Base-by-base conservation (phyloP, 2,329 filamentous ascomycete species). In the Xylariaceae sp. region DNA sequence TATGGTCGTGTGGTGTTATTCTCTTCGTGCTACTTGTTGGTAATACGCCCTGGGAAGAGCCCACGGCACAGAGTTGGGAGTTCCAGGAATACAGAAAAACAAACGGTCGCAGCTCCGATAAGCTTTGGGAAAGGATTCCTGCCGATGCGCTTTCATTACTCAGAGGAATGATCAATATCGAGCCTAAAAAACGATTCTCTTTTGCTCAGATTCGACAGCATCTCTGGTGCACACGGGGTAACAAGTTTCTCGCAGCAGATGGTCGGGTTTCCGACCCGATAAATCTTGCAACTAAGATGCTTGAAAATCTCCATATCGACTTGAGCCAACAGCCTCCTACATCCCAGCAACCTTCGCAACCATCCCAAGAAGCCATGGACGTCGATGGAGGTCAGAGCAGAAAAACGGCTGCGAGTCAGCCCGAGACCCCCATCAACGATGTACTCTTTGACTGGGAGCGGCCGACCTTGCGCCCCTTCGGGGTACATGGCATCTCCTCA, bases 1-100 rank as follows among this genome's bases (percentile, higher is more conserved):
- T 99, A 53, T 99, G 95, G 95, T 96, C 92, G 15, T 96, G 92
- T 64, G 94, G 94, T 32, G 91, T 99, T 49, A 95, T 99, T n/a
- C 77, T 99, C 3, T 99, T 99, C 67, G 94, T 97, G 34, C 76
- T 99, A 3, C 76, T 99, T 3, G 91, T 95, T 1, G 94, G 94
- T 9, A 99, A 99, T 68, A 99, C 94, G 1, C 94, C 94, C 0
- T 99, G 94, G 94, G 94, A 97, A 66, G 89, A 94, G 67, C 94
- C 94, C 0, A 92, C 91, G 2, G 75, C 81, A 34, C 80, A 84
- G 53, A 96, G 90, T 68, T 95, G 89, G 76, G 94, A 99, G 72
- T 99, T 88, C 63, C 83, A 88, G 63, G 91, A 96, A 70, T 99
- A 95, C 68, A 77, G 88, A 39, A 81, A 83, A 54, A 89, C 84